Conservation (phyloP, 202 grass and related monocot genomes). For the Bolboschoenoplectus hybrid region DNA sequence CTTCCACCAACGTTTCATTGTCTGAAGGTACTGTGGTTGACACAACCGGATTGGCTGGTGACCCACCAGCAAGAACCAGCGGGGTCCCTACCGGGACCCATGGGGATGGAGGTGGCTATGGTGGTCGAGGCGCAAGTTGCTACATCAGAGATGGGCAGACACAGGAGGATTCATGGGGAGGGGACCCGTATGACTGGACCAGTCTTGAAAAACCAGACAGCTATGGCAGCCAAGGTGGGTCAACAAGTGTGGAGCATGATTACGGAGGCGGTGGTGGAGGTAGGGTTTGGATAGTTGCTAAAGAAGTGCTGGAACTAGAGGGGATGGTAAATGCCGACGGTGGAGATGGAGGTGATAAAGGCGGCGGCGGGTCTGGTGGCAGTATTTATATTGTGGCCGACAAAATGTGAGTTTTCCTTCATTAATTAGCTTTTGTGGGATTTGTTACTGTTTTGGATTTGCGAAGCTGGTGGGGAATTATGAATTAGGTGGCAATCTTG, state of each 20-base stretch:
- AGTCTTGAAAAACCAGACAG: slow-evolving; percentile 71
- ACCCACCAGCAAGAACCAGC: slow-evolving; percentile 78
- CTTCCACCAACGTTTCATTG: slow-evolving; percentile 66
- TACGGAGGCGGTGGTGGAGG: slow-evolving; percentile 81
- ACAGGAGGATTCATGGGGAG: slow-evolving; percentile 98
- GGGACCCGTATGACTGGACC: slow-evolving; percentile 86
- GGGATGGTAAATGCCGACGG: slow-evolving; percentile 75
- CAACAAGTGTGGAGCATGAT: slow-evolving; percentile 89
- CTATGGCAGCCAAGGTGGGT: slow-evolving; percentile 92
- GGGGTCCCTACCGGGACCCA: slow-evolving; percentile 82
- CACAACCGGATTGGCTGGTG: slow-evolving; percentile 67
- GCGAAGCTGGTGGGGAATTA: slow-evolving; percentile 19
- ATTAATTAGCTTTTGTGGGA: not conserved
- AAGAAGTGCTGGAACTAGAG: slow-evolving; percentile 69
- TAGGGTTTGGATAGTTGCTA: slow-evolving; percentile 67
- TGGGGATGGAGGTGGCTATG: slow-evolving; percentile 88
- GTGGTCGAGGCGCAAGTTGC: slow-evolving; percentile 89
- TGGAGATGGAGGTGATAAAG: slow-evolving; percentile 69
- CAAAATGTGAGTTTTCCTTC: slow-evolving; percentile 59
- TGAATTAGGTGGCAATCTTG: not conserved
- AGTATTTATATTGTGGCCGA: slow-evolving; percentile 75
- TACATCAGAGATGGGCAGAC: slow-evolving; percentile 83
- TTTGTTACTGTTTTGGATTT: slow-evolving; percentile 31
- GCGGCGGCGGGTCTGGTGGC: slow-evolving; percentile 87
- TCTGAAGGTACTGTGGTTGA: slow-evolving; percentile 69